A percentile compares a stretch with the other conserved stretches of the same genome.
Conservation (phyloP, 2,329 filamentous ascomycete species). For the Grosmannia serpens region DNA sequence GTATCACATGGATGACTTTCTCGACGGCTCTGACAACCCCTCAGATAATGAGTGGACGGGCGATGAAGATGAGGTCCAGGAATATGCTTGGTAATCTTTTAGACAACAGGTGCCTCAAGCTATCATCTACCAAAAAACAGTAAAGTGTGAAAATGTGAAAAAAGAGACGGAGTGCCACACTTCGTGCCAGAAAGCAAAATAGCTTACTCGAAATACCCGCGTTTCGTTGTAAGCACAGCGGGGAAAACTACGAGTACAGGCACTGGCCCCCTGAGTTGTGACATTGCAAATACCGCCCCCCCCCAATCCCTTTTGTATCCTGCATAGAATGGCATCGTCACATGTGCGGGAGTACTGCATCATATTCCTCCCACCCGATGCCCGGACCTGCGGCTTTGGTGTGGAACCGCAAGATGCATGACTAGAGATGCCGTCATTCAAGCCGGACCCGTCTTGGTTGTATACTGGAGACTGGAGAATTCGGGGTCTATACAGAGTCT, state of each 20-base stretch:
- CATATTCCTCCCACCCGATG: no score
- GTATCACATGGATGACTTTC: conserved; percentile 61
- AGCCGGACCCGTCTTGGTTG: neutral
- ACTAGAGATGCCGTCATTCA: neutral
- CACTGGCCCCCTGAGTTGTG: no score
- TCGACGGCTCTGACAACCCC: conserved; percentile 43
- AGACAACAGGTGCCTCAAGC: neutral
- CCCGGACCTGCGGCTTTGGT: neutral
- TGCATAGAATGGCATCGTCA: no score
- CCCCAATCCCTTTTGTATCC: no score
- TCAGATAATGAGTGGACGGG: conserved; percentile 42
- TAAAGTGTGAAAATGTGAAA: no score
- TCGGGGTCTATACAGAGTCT: neutral
- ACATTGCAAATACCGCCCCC: no score
- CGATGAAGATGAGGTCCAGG: conserved; percentile 11
- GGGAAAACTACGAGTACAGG: no score
- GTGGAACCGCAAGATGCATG: neutral
- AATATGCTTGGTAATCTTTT: conserved; percentile 14
- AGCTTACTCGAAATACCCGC: no score
- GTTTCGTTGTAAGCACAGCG: no score
- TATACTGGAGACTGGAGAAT: neutral
- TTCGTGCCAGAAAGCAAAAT: no score
- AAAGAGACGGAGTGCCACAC: no score
- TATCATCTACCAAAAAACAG: neutral
- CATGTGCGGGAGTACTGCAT: neutral